These are phyloP conservation scores for Chlorella sp. DNA, from an alignment of 139 green algal genomes.

Conservation along the genomic window DNA sequence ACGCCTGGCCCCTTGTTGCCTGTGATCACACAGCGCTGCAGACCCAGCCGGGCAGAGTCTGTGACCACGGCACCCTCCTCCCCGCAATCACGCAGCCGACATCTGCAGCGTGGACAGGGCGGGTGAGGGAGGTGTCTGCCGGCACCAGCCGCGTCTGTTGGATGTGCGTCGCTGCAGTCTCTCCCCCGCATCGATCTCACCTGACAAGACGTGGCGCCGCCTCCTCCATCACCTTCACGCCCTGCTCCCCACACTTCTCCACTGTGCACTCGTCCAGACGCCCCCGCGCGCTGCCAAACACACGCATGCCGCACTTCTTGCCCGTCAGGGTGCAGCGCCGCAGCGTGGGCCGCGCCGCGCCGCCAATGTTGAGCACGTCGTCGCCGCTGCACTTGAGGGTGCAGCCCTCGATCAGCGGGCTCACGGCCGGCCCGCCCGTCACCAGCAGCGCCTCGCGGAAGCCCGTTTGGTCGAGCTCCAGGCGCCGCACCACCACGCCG, in stretches of 20 bases:
- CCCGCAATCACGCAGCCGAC: constrained; percentile 39
- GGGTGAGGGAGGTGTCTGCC: no score
- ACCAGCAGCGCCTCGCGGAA: constrained; percentile 61
- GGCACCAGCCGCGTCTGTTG: no score
- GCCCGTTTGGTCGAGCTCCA: constrained; percentile 68
- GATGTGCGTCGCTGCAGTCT: no score
- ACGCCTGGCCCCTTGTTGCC: constrained; percentile 53
- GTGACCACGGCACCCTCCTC: constrained; percentile 59
- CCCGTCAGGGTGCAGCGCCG: constrained; percentile 46
- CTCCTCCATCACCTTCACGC: constrained; percentile 33
- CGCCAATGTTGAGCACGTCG: constrained; percentile 50
- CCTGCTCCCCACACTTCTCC: constrained; percentile 46
- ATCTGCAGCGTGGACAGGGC: constrained; percentile 18
- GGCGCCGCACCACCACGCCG: constrained; percentile 53
- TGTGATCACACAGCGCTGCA: constrained; percentile 35
- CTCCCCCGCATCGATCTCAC: neutral
- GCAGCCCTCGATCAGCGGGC: constrained; percentile 56
- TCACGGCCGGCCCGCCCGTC: constrained; percentile 23
- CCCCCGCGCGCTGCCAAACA: constrained; percentile 12
- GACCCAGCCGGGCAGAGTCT: constrained; percentile 7
- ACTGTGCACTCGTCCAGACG: constrained; percentile 49
- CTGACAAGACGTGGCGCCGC: neutral
- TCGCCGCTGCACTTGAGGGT: constrained; percentile 60
- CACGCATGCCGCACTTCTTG: constrained; percentile 48
- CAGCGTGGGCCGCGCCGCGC: constrained; percentile 41